These are phyloP conservation scores for Coemansia sp. DNA, from an alignment of 192 early-diverging fungal genomes.

Conservation along the genomic window DNA sequence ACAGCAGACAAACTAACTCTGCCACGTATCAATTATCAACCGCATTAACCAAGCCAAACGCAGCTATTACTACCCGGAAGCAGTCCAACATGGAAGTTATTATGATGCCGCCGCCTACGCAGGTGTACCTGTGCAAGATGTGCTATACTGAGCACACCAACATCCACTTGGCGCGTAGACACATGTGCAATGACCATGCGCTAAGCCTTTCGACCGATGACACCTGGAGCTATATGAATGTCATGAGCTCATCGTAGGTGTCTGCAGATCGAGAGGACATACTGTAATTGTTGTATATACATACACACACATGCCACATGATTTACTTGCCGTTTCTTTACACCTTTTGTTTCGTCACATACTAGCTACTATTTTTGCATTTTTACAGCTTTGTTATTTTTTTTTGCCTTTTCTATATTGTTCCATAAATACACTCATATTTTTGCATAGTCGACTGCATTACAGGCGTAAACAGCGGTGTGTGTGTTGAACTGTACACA, in stretches of 20 bases:
- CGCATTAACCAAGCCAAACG: neutral
- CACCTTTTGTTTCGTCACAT: neutral
- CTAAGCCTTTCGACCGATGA: constrained; percentile 32
- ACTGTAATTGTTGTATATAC: constrained; percentile 9
- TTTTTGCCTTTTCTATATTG: neutral
- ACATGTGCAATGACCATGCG: constrained; percentile 32
- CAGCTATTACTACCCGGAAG: neutral
- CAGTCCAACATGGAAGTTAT: constrained; percentile 13
- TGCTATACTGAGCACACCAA: constrained; percentile 48
- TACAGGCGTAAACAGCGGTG: neutral
- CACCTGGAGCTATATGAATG: constrained; percentile 46
- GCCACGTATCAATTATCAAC: neutral
- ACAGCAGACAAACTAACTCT: neutral
- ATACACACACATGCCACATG: constrained; percentile 6
- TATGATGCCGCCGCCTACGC: constrained; percentile 47
- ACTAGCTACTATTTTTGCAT: neutral
- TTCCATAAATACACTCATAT: neutral
- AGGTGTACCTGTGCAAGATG: constrained; percentile 51
- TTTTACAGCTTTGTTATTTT: neutral
- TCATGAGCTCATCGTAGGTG: constrained; percentile 6
- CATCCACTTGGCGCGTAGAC: constrained; percentile 53
- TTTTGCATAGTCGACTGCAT: neutral
- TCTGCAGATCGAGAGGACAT: neutral
- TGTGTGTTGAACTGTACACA: neutral
- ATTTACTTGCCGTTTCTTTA: neutral